Evolutionary conservation across 192 early-diverging fungal genomes (phyloP).

Genomic region (Pecoramyces ruminantium): DNA sequence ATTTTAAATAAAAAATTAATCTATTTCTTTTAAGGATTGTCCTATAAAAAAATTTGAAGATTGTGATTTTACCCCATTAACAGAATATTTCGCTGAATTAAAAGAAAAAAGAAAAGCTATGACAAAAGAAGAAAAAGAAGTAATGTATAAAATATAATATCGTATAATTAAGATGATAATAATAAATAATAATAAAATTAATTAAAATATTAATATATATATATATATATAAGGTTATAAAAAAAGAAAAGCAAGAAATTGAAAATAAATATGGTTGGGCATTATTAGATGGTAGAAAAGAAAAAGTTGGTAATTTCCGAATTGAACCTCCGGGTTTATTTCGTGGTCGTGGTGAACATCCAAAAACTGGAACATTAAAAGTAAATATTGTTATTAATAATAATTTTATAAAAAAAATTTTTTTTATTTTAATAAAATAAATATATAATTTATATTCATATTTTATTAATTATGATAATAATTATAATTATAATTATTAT

Average conservation of each 20-base stretch:
- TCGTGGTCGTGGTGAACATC: constrained; percentile 91
- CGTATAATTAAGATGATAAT: not conserved
- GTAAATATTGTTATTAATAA: no score
- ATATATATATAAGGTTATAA: constrained; percentile 16
- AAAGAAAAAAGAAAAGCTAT: constrained; percentile 65
- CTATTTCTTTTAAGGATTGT: constrained; percentile 20
- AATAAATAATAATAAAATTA: not conserved
- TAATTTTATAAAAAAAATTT: no score
- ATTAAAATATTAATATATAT: not conserved
- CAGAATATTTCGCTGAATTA: constrained; percentile 52
- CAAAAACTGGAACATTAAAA: constrained; percentile 84
- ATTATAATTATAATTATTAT: no score
- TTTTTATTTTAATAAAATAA: no score
- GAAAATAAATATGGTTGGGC: constrained; percentile 68
- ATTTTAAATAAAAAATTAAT: no score
- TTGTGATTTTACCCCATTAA: constrained; percentile 81
- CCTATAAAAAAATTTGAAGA: constrained; percentile 58
- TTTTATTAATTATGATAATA: no score
- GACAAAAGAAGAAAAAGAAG: constrained; percentile 82
- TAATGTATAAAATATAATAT: not conserved
- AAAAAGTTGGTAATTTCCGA: constrained; percentile 95
- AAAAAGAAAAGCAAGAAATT: constrained; percentile 46
- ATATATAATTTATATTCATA: no score
- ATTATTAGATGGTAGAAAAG: constrained; percentile 70
- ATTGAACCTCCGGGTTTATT: constrained; percentile 95